Conservation (phyloP, 2,329 filamentous ascomycete genomes). For the Ophiostoma sp. region DNA sequence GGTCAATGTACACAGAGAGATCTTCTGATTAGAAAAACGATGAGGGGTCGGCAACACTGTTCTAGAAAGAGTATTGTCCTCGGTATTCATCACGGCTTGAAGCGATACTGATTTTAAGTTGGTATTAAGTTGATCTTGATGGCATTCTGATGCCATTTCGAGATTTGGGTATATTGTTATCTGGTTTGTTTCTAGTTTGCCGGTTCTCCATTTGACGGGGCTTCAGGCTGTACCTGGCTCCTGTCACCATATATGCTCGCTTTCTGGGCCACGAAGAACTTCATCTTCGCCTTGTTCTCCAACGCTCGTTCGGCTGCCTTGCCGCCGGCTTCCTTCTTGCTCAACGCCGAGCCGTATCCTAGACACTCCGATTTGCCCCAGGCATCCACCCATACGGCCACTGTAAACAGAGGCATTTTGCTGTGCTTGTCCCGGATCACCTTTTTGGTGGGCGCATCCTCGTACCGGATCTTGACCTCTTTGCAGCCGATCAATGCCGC, state of each 20-base stretch:
- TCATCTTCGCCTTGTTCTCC: constrained; percentile 65
- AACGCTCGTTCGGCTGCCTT: constrained; percentile 66
- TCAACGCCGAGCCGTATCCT: constrained; percentile 62
- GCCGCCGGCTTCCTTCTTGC: constrained; percentile 68
- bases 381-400: constrained; percentile 66
- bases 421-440: constrained; percentile 53
- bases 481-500: constrained; percentile 54
- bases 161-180: neutral
- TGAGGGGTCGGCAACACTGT: neutral
- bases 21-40: neutral
- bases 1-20: neutral
- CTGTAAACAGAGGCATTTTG: constrained; percentile 59
- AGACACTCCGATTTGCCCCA: constrained; percentile 66
- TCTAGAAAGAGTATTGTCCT: neutral
- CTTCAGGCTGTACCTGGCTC: neutral
- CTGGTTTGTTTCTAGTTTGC: neutral
- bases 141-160: neutral
- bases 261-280: constrained; percentile 51
- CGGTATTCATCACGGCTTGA: neutral
- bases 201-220: neutral
- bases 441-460: constrained; percentile 54
- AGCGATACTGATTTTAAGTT: neutral
- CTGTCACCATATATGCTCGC: constrained; percentile 37
- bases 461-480: constrained; percentile 62
- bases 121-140: neutral